phyloP scores from a whole-genome alignment of 1,284 basidiomycete species.

The Ceratorhiza oryzae-sativae region DNA sequence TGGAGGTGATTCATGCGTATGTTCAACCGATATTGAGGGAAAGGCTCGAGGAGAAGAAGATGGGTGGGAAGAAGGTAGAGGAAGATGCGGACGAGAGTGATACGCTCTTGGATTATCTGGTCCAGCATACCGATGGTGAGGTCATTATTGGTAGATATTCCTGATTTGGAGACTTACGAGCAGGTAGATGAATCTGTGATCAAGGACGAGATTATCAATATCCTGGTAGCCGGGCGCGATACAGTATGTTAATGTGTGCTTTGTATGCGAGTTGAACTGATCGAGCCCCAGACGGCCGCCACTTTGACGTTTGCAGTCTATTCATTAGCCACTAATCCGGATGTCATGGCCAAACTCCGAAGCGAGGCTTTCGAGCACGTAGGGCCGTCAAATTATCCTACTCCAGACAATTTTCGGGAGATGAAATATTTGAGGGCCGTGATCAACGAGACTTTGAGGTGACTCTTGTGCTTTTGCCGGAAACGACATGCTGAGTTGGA shows the following conservation, averaged over 20 bases:
- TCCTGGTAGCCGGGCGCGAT: slow-evolving; percentile 44
- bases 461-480: neutral
- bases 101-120: slow-evolving; percentile 42
- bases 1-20: slow-evolving; percentile 32
- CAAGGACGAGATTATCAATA: slow-evolving; percentile 43
- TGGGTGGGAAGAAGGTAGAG: neutral
- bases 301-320: slow-evolving; percentile 63
- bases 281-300: slow-evolving; percentile 55
- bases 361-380: slow-evolving; percentile 61
- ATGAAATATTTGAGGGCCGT: slow-evolving; percentile 67
- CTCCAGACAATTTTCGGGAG: slow-evolving; percentile 61
- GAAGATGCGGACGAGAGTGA: slow-evolving; percentile 29
- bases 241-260: slow-evolving; percentile 33
- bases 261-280: neutral
- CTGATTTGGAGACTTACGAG: neutral
- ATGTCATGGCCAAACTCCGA: slow-evolving; percentile 57
- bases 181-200: slow-evolving; percentile 40
- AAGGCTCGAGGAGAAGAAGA: slow-evolving; percentile 30
- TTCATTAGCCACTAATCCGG: slow-evolving; percentile 59
- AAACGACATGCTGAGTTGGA: neutral
- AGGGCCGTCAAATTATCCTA: slow-evolving; percentile 56
- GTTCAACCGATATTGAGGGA: slow-evolving; percentile 37
- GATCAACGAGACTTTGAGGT: slow-evolving; percentile 55
- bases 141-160: neutral
- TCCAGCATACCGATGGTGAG: slow-evolving; percentile 40